A percentile compares a stretch with the other conserved stretches of the same genome.
Evolutionary conservation across 2,329 filamentous ascomycete genomes (phyloP).

Genomic region (Aspergillus chevalieri): DNA sequence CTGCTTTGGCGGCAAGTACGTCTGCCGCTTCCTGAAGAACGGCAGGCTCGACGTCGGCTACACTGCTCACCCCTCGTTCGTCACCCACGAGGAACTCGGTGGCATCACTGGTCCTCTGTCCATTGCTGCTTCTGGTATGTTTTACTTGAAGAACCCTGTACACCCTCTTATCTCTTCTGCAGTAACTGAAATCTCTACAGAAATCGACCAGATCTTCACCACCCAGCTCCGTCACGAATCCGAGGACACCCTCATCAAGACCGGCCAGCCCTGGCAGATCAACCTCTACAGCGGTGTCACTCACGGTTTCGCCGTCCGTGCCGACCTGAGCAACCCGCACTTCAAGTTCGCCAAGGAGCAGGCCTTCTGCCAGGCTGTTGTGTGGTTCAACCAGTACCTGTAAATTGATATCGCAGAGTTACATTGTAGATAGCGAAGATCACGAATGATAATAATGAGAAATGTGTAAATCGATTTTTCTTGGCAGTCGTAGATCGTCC

Average conservation of each 20-base stretch:
- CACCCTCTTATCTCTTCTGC: not conserved
- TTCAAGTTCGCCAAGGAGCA: slow-evolving; percentile 70
- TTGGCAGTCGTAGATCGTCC: no score
- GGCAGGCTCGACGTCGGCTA: slow-evolving; percentile 64
- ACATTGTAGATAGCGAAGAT: no score
- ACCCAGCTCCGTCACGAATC: slow-evolving; percentile 57
- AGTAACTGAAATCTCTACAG: slow-evolving; percentile 22
- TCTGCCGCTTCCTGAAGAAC: slow-evolving; percentile 59
- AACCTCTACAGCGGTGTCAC: slow-evolving; percentile 64
- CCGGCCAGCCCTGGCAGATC: slow-evolving; percentile 64
- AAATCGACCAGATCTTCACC: slow-evolving; percentile 62
- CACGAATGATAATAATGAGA: no score
- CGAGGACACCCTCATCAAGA: slow-evolving; percentile 56
- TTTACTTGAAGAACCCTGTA: no score
- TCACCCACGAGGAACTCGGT: slow-evolving; percentile 60
- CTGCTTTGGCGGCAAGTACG: slow-evolving; percentile 73
- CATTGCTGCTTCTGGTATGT: slow-evolving; percentile 53
- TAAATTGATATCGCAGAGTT: slow-evolving; percentile 10
- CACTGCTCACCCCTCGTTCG: slow-evolving; percentile 70
- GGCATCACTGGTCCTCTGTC: slow-evolving; percentile 62
- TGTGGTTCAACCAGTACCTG: slow-evolving; percentile 67
- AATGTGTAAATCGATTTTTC: no score
- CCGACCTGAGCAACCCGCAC: slow-evolving; percentile 52
- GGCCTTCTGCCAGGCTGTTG: slow-evolving; percentile 69
- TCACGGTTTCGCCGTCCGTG: slow-evolving; percentile 71